Base-by-base conservation (phyloP, 768 basidiomycete genomes). In the Pulveroboletus sp. region DNA sequence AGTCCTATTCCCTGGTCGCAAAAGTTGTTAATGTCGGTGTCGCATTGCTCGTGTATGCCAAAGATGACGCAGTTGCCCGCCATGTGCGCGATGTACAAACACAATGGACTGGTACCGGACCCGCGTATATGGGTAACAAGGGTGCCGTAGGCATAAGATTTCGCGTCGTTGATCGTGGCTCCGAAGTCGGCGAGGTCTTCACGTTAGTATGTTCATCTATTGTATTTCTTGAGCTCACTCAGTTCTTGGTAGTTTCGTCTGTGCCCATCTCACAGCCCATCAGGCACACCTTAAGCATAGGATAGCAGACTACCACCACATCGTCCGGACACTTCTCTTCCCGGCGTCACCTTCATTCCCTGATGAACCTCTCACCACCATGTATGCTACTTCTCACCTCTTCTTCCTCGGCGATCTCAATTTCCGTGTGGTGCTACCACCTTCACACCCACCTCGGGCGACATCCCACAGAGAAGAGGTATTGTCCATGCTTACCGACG, bases 361-460 rank as follows among this genome's bases (percentile, higher is more conserved):
- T 8, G 67, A 76, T 0, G 59, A 58, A 26, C 50, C 55, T 10
- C 69, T 73, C 6, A 80, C 82, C 42, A 86, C 82, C 10, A 78
- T 97, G 40, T 93, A 89, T 71, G 75, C 82, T 39, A 87, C 93
- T 0, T 90, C 91, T 11, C 91, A 97, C 66, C 76, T 96, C 1
- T 96, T 97, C 76, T 77, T 96, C 65, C 77, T 96, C 31, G 95
- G 95, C 6, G 94, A 97, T 69, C 79, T 96, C 54, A 97, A 97
- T 69, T 96, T 93, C 68, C 83, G 93, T 14, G 67, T 98, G 14
- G 73, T 77, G n/a, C 58, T 86, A 14, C 84, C 89, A 0, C 55
- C 75, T 39, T 69, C 76, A 21, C 77, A 83, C 61, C 70, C 78
- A 24, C 71, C 82, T 21, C 67, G 66, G 26, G 59, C 61, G 21